These are phyloP conservation scores for Cutaneotrichosporon daszewskae DNA, from an alignment of 1,284 basidiomycete species.

Conservation along the genomic window DNA sequence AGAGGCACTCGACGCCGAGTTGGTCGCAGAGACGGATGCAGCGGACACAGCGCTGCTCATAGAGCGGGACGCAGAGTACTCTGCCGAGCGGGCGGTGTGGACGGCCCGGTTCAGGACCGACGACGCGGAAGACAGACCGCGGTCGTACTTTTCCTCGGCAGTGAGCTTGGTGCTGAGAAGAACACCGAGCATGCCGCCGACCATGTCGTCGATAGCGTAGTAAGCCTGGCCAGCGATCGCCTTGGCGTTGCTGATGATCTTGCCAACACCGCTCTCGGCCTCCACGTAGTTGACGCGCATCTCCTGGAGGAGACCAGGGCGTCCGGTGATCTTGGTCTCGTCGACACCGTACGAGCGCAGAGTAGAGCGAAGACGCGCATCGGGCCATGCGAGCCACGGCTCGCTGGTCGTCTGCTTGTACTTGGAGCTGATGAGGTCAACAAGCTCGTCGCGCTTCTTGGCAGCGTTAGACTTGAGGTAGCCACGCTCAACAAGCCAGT, in stretches of 20 bases:
- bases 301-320: slow-evolving; percentile 67
- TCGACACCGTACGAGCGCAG: slow-evolving; percentile 65
- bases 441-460: slow-evolving; percentile 61
- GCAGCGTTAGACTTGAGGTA: slow-evolving; percentile 63
- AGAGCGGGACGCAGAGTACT: slow-evolving; percentile 15
- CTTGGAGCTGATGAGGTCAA: slow-evolving; percentile 31
- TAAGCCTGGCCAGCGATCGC: slow-evolving; percentile 60
- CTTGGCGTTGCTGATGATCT: slow-evolving; percentile 56
- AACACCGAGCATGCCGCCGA: slow-evolving; percentile 46
- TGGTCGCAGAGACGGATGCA: slow-evolving; percentile 24
- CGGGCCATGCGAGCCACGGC: slow-evolving; percentile 78
- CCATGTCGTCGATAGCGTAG: slow-evolving; percentile 58
- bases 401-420: slow-evolving; percentile 51
- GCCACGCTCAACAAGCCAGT: slow-evolving; percentile 71
- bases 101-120: slow-evolving; percentile 29
- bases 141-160: slow-evolving; percentile 45
- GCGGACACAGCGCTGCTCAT: slow-evolving; percentile 34
- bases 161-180: slow-evolving; percentile 21
- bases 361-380: slow-evolving; percentile 76
- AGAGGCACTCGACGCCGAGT: slow-evolving; percentile 3
- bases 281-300: slow-evolving; percentile 68
- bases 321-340: slow-evolving; percentile 58
- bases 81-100: slow-evolving; percentile 31
- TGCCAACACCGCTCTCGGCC: slow-evolving; percentile 56
- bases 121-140: slow-evolving; percentile 39